These are phyloP conservation scores for Irpex lacteus DNA, from an alignment of 1,284 basidiomycete genomes.

Conservation along the genomic window DNA sequence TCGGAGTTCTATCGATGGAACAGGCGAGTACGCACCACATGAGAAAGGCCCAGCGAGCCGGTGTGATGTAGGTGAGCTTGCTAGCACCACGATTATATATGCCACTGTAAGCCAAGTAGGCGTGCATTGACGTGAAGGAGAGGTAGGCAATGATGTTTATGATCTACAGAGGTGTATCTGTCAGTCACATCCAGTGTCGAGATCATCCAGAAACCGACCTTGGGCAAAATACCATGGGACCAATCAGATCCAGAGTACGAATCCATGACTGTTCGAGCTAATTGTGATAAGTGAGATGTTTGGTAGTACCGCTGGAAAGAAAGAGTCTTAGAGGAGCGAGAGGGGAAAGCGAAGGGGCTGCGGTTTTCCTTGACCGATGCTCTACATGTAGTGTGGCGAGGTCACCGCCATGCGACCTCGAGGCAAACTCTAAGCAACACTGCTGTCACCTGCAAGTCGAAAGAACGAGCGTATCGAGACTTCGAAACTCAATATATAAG, in stretches of 20 bases:
- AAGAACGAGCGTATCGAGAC: too few species aligned
- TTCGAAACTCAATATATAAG: too few species aligned
- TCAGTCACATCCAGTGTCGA: too few species aligned
- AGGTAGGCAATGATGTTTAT: background rate
- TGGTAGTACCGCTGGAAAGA: too few species aligned
- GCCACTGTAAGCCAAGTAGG: slow-evolving; percentile 30
- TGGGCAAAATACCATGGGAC: background rate
- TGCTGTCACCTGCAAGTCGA: too few species aligned
- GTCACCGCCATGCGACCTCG: too few species aligned
- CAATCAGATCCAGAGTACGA: background rate
- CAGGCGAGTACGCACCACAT: slow-evolving; percentile 55
- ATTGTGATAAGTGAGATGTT: too few species aligned
- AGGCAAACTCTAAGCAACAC: too few species aligned
- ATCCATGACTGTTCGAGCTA: background rate
- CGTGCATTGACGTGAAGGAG: background rate
- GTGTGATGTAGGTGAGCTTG: slow-evolving; percentile 87
- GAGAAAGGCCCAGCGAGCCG: slow-evolving; percentile 84
- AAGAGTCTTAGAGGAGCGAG: too few species aligned
- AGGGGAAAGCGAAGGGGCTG: too few species aligned
- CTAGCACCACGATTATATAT: slow-evolving; percentile 65
- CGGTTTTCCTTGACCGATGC: too few species aligned
- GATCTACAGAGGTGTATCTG: background rate
- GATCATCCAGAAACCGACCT: background rate
- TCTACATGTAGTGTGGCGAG: too few species aligned
- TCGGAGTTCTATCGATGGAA: background rate